Base-by-base conservation (phyloP, 208 protist genomes). In the Trypanosoma rangeli region DNA sequence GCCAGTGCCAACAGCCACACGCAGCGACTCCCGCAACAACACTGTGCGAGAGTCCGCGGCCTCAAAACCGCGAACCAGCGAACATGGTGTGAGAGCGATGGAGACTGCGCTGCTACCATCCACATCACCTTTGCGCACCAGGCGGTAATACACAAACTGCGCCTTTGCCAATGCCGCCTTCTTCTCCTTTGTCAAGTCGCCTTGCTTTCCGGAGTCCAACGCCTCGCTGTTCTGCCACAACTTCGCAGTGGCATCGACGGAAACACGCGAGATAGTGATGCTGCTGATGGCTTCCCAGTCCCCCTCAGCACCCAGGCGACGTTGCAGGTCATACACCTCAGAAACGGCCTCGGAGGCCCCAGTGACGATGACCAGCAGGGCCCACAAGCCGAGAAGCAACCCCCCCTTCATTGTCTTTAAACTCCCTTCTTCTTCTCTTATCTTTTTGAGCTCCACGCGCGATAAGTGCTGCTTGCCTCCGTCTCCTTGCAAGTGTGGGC, bases 41-140 rank as follows among this genome's bases (percentile, higher is more conserved):
- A 97, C 78, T 8, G 84, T 89, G 26, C 78, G 77, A 53, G 81
- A 85, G 68, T 94, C 89, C 5, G 87, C 66, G 12, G 92, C 87
- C 28, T 91, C 82, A 58, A 97, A 97, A 56, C 86, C 89, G 42
- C 92, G 92, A 31, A 97, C 83, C 29, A 97, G 39, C 31, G 87
- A 80, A 79, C 92, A 97, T 10, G 89, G 87, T 4, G 89, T 82
- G 48, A 91, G 73, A 12, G 85, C 81, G 1, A 94, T 60, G 42
- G 76, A 76, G 15, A 82, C 73, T 12, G 76, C 73, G 49, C 54
- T 53, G 35, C 53, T 54, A 13, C 28, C 61, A 16, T 76, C 70
- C 8, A 1, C 52, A 20, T 39, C 66, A 33, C 65, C 76, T 12
- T 49, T 64, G 0, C 5, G 82, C 60, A 53, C 84, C 62, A 57